Evolutionary conservation across 2,329 filamentous ascomycete species (phyloP), one percentile per base, ranked within the genome.

Genomic region (Teratosphaeria zuluensis): DNA sequence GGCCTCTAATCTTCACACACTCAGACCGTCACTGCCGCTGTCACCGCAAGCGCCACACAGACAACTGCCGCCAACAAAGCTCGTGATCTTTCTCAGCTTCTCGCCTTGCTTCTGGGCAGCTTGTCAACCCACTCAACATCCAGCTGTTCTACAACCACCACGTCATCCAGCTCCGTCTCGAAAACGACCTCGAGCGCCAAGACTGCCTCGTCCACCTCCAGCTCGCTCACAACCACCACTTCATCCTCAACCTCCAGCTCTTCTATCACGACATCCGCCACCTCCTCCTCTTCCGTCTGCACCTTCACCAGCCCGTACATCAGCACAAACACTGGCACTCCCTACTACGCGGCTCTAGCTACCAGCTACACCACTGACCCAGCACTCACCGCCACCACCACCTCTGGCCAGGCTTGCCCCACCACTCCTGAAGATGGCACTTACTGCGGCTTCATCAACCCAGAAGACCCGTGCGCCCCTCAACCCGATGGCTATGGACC

Each of bases 391-490:
- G 61, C 61, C 6, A 59, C 60, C 3, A 53, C 54, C 55, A 68
- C 66, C 30, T 63, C 67, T 8, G 60, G 55, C 31, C 58, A 64
- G n/a, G 57, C 66, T 24, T 72, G 70, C 62, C 61, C 68, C 7
- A 71, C 66, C 6, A 61, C 12, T 38, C 54, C 54, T 11, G 54
- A 55, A 21, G 19, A 28, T 51, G 54, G 54, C 28, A 55, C 54
- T 8, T 55, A 55, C 54, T 55, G 54, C 32, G 54, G 54, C 30
- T 55, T 55, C 31, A 55, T 55, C 32, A 55, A 55, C 54, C 54
- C 54, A 3, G 52, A 48, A 19, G 42, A 48, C 9, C 42, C 42
- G 16, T 48, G 42, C 19, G 42, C 42, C 16, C 42, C 42, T 3
- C 42, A 48, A n/a, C 42, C 42, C 8, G 42, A 48, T 11, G 42